Conservation (phyloP, 2,329 filamentous ascomycete species). For the Diaporthe longicolla region DNA sequence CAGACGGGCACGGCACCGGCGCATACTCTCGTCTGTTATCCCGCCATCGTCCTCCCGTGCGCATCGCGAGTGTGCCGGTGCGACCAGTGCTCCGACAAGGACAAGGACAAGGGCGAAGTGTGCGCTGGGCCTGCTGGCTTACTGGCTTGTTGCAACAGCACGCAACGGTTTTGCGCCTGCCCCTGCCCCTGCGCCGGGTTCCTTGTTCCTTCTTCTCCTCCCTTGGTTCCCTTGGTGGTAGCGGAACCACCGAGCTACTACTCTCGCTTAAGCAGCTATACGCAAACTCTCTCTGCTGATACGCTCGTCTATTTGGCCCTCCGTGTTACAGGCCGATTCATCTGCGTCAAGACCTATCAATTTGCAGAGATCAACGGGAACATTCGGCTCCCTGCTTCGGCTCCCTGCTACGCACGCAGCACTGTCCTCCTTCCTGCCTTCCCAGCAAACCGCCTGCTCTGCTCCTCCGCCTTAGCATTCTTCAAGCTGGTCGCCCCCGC, state of each 20-base stretch:
- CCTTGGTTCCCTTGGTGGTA: slow-evolving; percentile 13
- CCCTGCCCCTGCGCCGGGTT: background rate
- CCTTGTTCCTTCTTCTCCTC: slow-evolving; percentile 25
- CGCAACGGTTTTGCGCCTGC: background rate
- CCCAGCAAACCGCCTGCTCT: slow-evolving; percentile 11
- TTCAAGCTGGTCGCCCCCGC: slow-evolving; percentile 31
- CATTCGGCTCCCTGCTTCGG: slow-evolving; percentile 37
- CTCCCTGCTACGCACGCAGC: slow-evolving; percentile 28
- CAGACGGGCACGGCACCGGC: slow-evolving; percentile 17
- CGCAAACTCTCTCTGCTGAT: slow-evolving; percentile 40
- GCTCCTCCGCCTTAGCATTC: slow-evolving; percentile 23
- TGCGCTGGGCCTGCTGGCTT: background rate
- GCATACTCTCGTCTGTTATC: background rate
- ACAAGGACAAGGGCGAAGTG: no score
- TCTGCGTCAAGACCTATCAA: slow-evolving; percentile 42
- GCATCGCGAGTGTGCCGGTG: slow-evolving; percentile 5
- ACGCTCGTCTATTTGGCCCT: slow-evolving; percentile 42
- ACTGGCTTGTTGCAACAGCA: background rate
- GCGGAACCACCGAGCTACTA: slow-evolving; percentile 38
- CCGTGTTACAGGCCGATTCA: slow-evolving; percentile 41
- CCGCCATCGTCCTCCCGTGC: background rate
- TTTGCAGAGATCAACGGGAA: slow-evolving; percentile 36
- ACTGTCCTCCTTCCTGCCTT: slow-evolving; percentile 23
- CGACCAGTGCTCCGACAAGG: slow-evolving; percentile 11
- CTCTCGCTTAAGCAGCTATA: slow-evolving; percentile 44